Conservation (phyloP, 1,139 yeast genomes). For the Taphrina flavorubra region DNA sequence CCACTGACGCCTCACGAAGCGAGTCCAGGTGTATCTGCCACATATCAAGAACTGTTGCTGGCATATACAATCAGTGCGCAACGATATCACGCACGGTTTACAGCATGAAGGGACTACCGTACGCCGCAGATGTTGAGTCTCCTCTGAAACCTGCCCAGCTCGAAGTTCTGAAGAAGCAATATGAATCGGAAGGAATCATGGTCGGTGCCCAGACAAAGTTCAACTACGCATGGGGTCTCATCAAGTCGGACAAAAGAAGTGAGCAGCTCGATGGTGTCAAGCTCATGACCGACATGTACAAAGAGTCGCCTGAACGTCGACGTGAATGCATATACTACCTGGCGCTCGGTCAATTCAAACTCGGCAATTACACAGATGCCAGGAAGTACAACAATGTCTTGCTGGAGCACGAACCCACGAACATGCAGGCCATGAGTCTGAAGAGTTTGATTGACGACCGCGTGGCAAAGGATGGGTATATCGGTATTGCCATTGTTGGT, state of each 20-base stretch:
- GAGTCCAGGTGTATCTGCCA: not conserved
- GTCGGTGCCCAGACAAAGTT: constrained; percentile 84
- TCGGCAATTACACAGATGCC: constrained; percentile 86
- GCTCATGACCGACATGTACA: constrained; percentile 73
- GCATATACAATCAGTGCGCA: no score
- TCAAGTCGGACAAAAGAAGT: constrained; percentile 66
- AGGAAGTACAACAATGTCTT: constrained; percentile 82
- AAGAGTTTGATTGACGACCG: constrained; percentile 80
- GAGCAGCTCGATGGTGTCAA: constrained; percentile 82
- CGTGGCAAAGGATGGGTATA: constrained; percentile 79
- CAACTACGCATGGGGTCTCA: constrained; percentile 95
- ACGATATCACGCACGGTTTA: no score
- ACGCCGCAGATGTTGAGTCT: constrained; percentile 44
- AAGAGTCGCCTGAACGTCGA: constrained; percentile 79
- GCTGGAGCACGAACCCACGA: constrained; percentile 78
- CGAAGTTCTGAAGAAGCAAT: constrained; percentile 74
- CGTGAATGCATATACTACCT: constrained; percentile 89
- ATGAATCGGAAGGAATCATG: constrained; percentile 76
- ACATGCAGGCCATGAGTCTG: constrained; percentile 73
- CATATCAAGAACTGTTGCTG: not conserved
- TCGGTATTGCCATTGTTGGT: constrained; percentile 85
- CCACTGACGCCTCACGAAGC: constrained; percentile 3
- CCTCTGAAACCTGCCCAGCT: constrained; percentile 79
- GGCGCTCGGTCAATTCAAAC: constrained; percentile 83
- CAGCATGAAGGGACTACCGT: constrained; percentile 30